A percentile compares a stretch with the other conserved stretches of the same genome.
Evolutionary conservation across 495 filamentous ascomycete genomes (phyloP).

Genomic region (Penicillium steckii): DNA sequence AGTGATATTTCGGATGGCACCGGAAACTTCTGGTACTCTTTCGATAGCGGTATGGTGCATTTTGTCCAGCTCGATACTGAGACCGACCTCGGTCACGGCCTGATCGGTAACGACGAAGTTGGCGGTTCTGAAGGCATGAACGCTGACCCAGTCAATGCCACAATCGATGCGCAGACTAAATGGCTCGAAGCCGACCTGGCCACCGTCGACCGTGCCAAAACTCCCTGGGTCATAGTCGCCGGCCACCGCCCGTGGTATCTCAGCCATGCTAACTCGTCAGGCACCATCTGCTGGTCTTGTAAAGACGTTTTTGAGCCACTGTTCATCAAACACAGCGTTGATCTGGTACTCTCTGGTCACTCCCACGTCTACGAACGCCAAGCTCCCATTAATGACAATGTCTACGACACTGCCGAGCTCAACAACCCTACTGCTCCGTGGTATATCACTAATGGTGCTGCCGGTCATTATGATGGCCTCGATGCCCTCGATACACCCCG

Average conservation of each 20-base stretch:
- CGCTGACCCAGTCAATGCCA: conserved; percentile 1
- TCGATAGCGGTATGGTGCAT: conserved; percentile 55
- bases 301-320: conserved; percentile 11
- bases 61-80: conserved; percentile 48
- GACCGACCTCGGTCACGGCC: conserved; percentile 27
- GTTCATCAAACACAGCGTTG: conserved; percentile 4
- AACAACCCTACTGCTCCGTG: conserved; percentile 10
- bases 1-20: conserved; percentile 41
- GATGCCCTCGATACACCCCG: background rate
- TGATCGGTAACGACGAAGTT: conserved; percentile 4
- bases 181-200: conserved; percentile 8
- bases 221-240: conserved; percentile 12
- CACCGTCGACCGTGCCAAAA: conserved; percentile 1
- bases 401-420: conserved; percentile 4
- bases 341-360: conserved; percentile 9
- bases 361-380: conserved; percentile 11
- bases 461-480: conserved; percentile 11
- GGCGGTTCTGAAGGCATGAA: conserved; percentile 6
- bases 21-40: conserved; percentile 58
- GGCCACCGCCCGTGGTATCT: conserved; percentile 13
- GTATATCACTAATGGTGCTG: conserved; percentile 11
- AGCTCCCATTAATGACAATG: conserved; percentile 2
- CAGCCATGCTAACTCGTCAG: background rate
- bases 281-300: conserved; percentile 4
- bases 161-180: conserved; percentile 1